Conservation (phyloP, 345 rosid genomes). For the Crucihimalaya himalaica region DNA sequence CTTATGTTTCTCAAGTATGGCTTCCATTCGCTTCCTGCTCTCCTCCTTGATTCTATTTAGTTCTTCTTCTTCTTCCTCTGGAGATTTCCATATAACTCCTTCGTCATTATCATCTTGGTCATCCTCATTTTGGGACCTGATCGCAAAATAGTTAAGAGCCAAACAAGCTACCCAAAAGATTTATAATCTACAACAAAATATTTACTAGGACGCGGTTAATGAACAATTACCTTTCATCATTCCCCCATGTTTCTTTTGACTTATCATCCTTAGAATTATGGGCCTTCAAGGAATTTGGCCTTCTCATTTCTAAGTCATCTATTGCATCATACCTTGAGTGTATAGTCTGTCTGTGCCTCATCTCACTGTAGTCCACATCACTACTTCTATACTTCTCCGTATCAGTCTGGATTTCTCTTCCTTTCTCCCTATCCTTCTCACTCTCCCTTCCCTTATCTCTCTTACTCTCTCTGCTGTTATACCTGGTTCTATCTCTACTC, state of each 20-base stretch:
- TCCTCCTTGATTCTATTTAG: conserved; percentile 84
- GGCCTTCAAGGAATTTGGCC: conserved; percentile 36
- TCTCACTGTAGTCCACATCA: conserved; percentile 38
- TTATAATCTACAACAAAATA: neutral
- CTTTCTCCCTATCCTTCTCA: conserved; percentile 51
- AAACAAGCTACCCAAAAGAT: conserved; percentile 6
- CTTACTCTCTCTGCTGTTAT: conserved; percentile 43
- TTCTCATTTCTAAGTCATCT: conserved; percentile 35
- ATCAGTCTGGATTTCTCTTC: conserved; percentile 46
- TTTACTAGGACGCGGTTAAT: conserved; percentile 2
- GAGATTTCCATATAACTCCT: conserved; percentile 55
- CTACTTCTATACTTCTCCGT: conserved; percentile 42
- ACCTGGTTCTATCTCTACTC: conserved; percentile 50
- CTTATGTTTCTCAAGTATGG: conserved; percentile 75
- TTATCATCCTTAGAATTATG: conserved; percentile 42
- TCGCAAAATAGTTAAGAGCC: conserved; percentile 12
- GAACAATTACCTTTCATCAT: conserved; percentile 48
- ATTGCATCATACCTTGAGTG: conserved; percentile 40
- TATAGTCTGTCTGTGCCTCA: conserved; percentile 41
- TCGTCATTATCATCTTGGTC: conserved; percentile 70
- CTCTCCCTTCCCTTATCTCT: conserved; percentile 47
- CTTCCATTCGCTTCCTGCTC: conserved; percentile 84
- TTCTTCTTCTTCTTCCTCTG: conserved; percentile 83
- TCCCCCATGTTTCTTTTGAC: conserved; percentile 34
- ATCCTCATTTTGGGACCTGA: conserved; percentile 55